A percentile compares a stretch with the other conserved stretches of the same genome.
Conservation (phyloP, 352 stramenopile species). For the Discostella stelligera region DNA sequence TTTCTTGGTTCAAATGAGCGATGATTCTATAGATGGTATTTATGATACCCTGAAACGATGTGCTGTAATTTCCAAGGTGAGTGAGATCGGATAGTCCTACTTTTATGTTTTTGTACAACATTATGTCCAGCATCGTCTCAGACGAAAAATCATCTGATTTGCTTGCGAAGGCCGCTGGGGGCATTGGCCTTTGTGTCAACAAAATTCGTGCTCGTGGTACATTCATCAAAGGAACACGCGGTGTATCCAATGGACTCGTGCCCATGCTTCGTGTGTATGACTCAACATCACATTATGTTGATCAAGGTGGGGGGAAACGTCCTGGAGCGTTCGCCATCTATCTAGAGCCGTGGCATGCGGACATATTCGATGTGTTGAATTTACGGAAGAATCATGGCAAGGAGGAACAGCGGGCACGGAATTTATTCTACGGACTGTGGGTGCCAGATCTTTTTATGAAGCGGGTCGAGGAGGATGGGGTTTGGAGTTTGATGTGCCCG, state of each 20-base stretch:
- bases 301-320: constrained; percentile 89
- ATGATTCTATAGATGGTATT: constrained; percentile 97
- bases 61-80: constrained; percentile 89
- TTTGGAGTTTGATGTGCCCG: constrained; percentile 97
- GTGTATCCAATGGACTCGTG: constrained; percentile 95
- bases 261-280: constrained; percentile 98
- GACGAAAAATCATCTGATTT: background rate
- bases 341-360: constrained; percentile 97
- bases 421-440: constrained; percentile 98
- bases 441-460: constrained; percentile 99
- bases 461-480: constrained; percentile 91
- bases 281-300: constrained; percentile 95
- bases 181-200: constrained; percentile 96
- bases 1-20: constrained; percentile 95
- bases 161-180: constrained; percentile 81
- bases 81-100: background rate
- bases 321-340: constrained; percentile 98
- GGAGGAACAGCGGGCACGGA: constrained; percentile 93
- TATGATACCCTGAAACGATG: constrained; percentile 98
- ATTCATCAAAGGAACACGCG: constrained; percentile 95
- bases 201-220: constrained; percentile 94
- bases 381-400: constrained; percentile 99
- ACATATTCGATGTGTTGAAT: constrained; percentile 97
- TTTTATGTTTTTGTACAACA: background rate
- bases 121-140: constrained; percentile 1